These are phyloP conservation scores for Penicillium sp. DNA, from an alignment of 2,329 filamentous ascomycete genomes.

Conservation along the genomic window DNA sequence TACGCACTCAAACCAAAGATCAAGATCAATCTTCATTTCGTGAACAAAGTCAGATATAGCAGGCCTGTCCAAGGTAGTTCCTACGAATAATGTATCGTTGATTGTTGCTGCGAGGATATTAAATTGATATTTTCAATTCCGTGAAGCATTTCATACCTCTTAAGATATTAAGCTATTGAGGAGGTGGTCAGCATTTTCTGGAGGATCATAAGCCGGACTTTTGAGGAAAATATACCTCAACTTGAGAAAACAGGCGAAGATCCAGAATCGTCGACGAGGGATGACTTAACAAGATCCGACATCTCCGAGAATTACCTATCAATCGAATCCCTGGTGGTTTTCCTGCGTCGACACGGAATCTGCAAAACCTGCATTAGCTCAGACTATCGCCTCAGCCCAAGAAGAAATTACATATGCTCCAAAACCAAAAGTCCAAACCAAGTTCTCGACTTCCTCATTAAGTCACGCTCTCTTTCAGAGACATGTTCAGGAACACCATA, in stretches of 20 bases:
- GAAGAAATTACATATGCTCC: slow-evolving; percentile 46
- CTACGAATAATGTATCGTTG: slow-evolving; percentile 35
- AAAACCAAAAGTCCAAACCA: slow-evolving; percentile 56
- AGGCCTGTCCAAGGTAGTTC: slow-evolving; percentile 28
- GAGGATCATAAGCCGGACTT: not conserved
- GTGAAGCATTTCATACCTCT: slow-evolving; percentile 25
- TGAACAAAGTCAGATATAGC: slow-evolving; percentile 43
- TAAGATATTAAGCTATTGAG: slow-evolving; percentile 43
- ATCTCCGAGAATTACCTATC: slow-evolving; percentile 42
- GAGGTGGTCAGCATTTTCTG: slow-evolving; percentile 3
- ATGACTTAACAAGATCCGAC: slow-evolving; percentile 47
- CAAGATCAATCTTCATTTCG: slow-evolving; percentile 49
- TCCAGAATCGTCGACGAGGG: slow-evolving; percentile 49
- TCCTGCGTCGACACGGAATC: slow-evolving; percentile 47
- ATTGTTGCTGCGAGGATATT: slow-evolving; percentile 30
- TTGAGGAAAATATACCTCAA: slow-evolving; percentile 37
- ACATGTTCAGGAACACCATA: slow-evolving; percentile 14
- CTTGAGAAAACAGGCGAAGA: slow-evolving; percentile 53
- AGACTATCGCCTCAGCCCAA: not conserved
- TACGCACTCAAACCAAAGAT: slow-evolving; percentile 49
- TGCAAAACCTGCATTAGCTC: slow-evolving; percentile 10
- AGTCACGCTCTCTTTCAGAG: slow-evolving; percentile 18
- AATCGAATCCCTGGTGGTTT: slow-evolving; percentile 44
- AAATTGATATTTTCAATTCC: not conserved
- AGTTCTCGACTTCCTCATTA: slow-evolving; percentile 47